Evolutionary conservation across 345 rosid genomes (phyloP).

Genomic region (Eucalyptus rudis): DNA sequence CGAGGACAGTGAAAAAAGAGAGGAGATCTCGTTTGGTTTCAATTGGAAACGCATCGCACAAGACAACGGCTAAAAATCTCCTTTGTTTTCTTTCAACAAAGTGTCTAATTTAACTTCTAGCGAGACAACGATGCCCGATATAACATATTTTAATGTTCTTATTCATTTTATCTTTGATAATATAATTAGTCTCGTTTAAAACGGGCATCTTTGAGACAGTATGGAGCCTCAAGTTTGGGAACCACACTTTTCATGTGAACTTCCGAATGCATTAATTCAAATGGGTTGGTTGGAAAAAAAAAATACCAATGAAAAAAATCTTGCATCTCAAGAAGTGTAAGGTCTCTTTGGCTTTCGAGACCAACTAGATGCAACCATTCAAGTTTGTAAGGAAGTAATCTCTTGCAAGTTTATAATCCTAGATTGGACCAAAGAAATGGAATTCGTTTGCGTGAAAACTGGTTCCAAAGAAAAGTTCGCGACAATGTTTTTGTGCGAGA

Average conservation of each 20-base stretch:
- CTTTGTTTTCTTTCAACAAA: neutral
- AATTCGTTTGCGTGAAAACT: neutral
- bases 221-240: neutral
- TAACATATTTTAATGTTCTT: neutral
- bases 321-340: neutral
- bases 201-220: neutral
- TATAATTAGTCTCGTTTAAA: neutral
- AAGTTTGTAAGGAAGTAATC: neutral
- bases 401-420: neutral
- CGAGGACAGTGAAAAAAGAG: neutral
- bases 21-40: neutral
- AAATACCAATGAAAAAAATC: neutral
- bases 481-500: neutral
- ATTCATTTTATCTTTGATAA: neutral
- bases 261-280: neutral
- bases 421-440: neutral
- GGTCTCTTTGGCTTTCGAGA: neutral
- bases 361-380: neutral
- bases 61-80: neutral
- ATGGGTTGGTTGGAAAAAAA: neutral
- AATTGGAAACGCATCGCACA: neutral
- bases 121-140: neutral
- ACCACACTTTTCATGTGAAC: neutral
- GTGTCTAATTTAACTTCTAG: neutral
- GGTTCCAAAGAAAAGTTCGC: neutral